Evolutionary conservation across 306 rosid genomes (phyloP).

Genomic region (Comarum palustre): DNA sequence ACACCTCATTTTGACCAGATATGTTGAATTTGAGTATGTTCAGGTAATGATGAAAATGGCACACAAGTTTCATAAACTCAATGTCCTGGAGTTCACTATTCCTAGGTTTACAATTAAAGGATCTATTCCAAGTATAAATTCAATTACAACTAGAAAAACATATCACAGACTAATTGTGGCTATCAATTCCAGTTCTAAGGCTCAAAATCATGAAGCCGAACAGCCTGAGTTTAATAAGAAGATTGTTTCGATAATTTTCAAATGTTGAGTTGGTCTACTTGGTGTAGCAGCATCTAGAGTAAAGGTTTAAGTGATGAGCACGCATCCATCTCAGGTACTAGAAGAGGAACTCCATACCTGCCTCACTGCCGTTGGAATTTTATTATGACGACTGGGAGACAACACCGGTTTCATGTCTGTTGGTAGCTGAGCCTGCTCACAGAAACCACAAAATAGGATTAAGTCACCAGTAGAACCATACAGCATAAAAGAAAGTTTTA

Average conservation of each 20-base stretch:
- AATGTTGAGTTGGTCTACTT: not conserved
- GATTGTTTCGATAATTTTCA: not conserved
- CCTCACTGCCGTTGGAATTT: conserved; percentile 76
- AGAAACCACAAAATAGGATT: conserved; percentile 38
- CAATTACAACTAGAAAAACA: not conserved
- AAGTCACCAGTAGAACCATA: conserved; percentile 22
- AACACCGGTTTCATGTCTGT: conserved; percentile 78
- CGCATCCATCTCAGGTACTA: not conserved
- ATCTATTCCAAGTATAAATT: not conserved
- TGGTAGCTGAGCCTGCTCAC: conserved; percentile 84
- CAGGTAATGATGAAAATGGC: not conserved
- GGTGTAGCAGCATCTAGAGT: not conserved
- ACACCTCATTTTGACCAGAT: not conserved
- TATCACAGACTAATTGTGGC: not conserved
- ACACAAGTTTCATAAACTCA: not conserved
- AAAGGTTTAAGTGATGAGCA: not conserved
- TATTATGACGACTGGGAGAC: conserved; percentile 67
- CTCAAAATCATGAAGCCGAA: not conserved
- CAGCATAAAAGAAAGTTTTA: conserved; percentile 20
- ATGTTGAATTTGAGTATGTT: not conserved
- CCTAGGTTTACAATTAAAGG: not conserved
- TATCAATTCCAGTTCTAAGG: not conserved
- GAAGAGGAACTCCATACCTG: conserved; percentile 58
- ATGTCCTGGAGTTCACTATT: not conserved
- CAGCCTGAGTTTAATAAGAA: not conserved